Evolutionary conservation across 768 basidiomycete species (phyloP).

Genomic region (Lactarius hengduanensis): DNA sequence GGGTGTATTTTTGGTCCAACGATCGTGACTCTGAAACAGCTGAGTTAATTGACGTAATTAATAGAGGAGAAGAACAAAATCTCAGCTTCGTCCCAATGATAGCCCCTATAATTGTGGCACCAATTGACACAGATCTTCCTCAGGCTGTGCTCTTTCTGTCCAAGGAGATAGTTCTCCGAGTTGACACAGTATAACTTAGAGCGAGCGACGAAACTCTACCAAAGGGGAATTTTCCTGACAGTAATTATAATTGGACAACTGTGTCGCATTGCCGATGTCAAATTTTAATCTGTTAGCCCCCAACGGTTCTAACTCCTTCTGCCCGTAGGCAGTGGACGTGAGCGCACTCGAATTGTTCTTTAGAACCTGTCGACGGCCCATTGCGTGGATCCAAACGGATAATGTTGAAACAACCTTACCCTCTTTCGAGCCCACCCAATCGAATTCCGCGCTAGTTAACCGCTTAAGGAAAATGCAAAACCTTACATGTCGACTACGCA

Average conservation of each 20-base stretch:
- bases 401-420: neutral
- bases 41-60: neutral
- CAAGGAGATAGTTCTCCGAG: neutral
- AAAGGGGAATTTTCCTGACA: neutral
- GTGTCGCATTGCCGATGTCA: neutral
- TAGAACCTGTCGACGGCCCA: neutral
- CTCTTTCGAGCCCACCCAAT: neutral
- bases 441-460: neutral
- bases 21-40: neutral
- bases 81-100: neutral
- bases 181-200: neutral
- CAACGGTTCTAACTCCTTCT: neutral
- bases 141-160: neutral
- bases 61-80: neutral
- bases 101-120: neutral
- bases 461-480: neutral
- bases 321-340: neutral
- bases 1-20: neutral
- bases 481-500: neutral
- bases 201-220: neutral
- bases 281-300: neutral
- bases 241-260: neutral
- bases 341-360: neutral
- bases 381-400: neutral
- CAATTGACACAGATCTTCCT: neutral